Base-by-base conservation (phyloP, 495 filamentous ascomycete species). In the Podospora appendiculata region DNA sequence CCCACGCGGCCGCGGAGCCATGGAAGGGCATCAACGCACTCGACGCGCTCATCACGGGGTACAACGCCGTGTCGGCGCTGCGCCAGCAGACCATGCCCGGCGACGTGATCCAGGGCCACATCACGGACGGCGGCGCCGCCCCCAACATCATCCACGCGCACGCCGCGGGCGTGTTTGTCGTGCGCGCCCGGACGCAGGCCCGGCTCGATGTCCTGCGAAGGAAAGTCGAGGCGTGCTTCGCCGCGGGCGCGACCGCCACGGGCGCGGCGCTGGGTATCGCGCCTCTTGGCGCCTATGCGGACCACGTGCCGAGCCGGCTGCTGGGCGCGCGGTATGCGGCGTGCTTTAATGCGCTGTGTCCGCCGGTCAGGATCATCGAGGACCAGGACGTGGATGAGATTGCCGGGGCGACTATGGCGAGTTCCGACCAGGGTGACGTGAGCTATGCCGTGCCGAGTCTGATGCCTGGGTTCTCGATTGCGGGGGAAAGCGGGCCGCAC, bases 11-110 rank as follows among this genome's bases (percentile, higher is more conserved):
- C 1, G 78, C 77, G n/a, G 77, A 74, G 34, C 84, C 83, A 0
- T 86, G 83, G 82, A 67, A 78, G 7, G 80, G 80, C 0, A 70
- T 84, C 48, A 87, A 87, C 51, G 82, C 82, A 0, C 73, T 85
- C 7, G 82, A 85, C 56, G 82, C 81, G 1, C 57, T 85, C 16
- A 71, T 86, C 10, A 68, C 72, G 0, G 76, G 79, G 4, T 88
- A 86, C 62, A 85, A 83, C 55, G 76, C 76, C 45, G 64, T 86
- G 4, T 72, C 79, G 0, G 77, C 80, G 1, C 70, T 87, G 3
- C 75, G 84, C 6, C 82, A 86, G 58, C 83, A 86, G 62, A 76
- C 80, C 6, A 73, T 79, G 66, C 79, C 82, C 0, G 73, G 76
- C 18, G 77, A 86, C 52, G 69, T 83, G 1, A 78, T 86, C 13